Evolutionary conservation across 805 yeast genomes (phyloP).

Genomic region (Kockiozyma suomiensis): DNA sequence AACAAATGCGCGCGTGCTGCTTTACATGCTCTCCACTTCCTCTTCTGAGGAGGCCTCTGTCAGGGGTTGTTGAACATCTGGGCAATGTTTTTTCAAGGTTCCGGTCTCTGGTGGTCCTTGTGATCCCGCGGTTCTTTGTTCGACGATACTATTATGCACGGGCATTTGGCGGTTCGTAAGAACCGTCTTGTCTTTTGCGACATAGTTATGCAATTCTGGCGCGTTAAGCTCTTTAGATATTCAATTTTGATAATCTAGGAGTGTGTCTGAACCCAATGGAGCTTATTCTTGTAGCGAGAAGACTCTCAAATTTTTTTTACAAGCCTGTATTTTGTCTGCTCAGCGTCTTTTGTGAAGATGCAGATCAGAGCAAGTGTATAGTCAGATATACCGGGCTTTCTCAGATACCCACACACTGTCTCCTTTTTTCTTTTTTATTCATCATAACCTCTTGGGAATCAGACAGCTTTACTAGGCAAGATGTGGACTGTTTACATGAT

Average conservation of each 20-base stretch:
- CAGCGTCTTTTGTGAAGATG: constrained; percentile 18
- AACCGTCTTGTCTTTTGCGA: constrained; percentile 11
- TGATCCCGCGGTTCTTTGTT: constrained; percentile 13
- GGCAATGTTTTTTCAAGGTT: not conserved
- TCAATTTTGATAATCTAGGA: not conserved
- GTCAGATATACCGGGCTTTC: constrained; percentile 38
- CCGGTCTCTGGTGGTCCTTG: constrained; percentile 2
- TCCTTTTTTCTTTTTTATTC: not conserved
- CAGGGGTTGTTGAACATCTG: constrained; percentile 17
- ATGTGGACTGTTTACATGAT: constrained; percentile 31
- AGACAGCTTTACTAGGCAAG: not conserved
- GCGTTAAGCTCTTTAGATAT: not conserved
- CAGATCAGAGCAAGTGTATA: constrained; percentile 21
- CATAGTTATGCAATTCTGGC: constrained; percentile 43
- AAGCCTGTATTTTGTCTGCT: constrained; percentile 24
- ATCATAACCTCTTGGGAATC: not conserved
- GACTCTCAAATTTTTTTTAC: constrained; percentile 24
- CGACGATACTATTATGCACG: constrained; percentile 16
- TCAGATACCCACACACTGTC: not conserved
- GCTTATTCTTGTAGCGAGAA: constrained; percentile 40
- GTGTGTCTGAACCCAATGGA: constrained; percentile 42
- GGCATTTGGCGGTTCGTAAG: not conserved
- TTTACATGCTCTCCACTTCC: constrained; percentile 1
- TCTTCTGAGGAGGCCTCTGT: not conserved
- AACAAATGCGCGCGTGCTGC: constrained; percentile 6